A percentile compares a stretch with the other conserved stretches of the same genome.
These are phyloP conservation scores for Debaryomycetaceae sp. DNA, from an alignment of 1,139 yeast genomes.

Conservation along the genomic window DNA sequence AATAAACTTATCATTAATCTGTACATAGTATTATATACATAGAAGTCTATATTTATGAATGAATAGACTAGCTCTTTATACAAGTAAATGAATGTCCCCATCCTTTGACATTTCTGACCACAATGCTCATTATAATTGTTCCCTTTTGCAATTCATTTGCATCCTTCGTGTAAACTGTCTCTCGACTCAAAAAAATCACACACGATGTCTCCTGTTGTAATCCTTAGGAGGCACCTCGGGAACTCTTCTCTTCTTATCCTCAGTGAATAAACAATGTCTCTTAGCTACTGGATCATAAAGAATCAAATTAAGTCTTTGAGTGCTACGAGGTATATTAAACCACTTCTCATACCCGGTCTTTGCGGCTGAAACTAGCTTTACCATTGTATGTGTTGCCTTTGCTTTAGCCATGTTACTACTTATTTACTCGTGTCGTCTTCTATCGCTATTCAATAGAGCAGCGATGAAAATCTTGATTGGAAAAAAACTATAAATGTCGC, in stretches of 20 bases:
- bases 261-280: conserved; percentile 83
- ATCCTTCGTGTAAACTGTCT: not conserved
- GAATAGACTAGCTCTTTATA: not conserved
- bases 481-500: not conserved
- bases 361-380: conserved; percentile 72
- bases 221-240: conserved; percentile 63
- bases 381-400: conserved; percentile 46
- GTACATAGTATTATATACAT: conserved; percentile 1
- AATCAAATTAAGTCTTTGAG: conserved; percentile 75
- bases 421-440: not conserved
- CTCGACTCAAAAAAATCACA: conserved; percentile 1
- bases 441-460: not conserved
- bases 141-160: not conserved
- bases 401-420: conserved; percentile 36
- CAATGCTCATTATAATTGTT: not conserved
- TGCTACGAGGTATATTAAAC: conserved; percentile 76
- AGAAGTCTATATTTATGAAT: not conserved
- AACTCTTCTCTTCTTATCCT: conserved; percentile 77
- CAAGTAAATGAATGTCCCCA: not conserved
- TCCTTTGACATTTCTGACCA: not conserved
- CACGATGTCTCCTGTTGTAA: conserved; percentile 51
- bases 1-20: not conserved
- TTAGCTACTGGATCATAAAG: conserved; percentile 78
- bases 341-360: conserved; percentile 83
- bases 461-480: not conserved